Evolutionary conservation across 208 protist genomes (phyloP).

Genomic region (Leishmania tarentolae): DNA sequence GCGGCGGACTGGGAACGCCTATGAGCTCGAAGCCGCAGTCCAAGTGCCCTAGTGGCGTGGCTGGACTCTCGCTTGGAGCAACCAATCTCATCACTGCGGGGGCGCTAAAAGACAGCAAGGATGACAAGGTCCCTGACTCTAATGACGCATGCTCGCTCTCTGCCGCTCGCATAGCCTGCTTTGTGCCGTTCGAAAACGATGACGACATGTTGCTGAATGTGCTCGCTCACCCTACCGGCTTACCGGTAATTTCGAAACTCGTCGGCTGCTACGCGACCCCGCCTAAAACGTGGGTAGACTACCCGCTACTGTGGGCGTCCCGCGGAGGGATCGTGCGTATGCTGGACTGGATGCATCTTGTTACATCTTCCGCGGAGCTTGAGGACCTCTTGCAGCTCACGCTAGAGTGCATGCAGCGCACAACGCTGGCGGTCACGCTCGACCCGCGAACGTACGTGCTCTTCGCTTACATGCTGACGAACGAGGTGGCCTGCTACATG

Average conservation of each 20-base stretch:
- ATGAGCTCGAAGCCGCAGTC: neutral
- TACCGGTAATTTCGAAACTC: slow-evolving; percentile 66
- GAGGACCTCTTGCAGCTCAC: slow-evolving; percentile 52
- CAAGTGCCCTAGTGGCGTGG: neutral
- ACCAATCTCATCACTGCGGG: neutral
- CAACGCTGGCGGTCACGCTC: slow-evolving; percentile 44
- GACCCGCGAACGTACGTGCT: slow-evolving; percentile 72
- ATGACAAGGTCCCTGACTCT: neutral
- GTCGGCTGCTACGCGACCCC: slow-evolving; percentile 65
- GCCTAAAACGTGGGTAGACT: slow-evolving; percentile 77
- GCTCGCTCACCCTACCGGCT: slow-evolving; percentile 23
- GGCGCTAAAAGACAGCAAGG: neutral
- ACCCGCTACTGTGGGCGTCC: slow-evolving; percentile 61
- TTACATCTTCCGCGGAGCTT: slow-evolving; percentile 45
- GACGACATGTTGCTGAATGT: slow-evolving; percentile 60
- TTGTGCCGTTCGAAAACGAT: slow-evolving; percentile 69
- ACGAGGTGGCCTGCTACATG: slow-evolving; percentile 52
- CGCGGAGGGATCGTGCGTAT: slow-evolving; percentile 63
- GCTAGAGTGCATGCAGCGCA: slow-evolving; percentile 45
- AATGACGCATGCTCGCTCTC: neutral
- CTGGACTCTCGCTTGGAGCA: neutral
- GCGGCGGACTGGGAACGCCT: neutral
- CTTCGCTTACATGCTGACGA: slow-evolving; percentile 57
- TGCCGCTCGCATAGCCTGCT: slow-evolving; percentile 66
- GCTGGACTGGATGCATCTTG: slow-evolving; percentile 71